phyloP scores from a whole-genome alignment of 257 asterid genomes.

The Misopates orontium region DNA sequence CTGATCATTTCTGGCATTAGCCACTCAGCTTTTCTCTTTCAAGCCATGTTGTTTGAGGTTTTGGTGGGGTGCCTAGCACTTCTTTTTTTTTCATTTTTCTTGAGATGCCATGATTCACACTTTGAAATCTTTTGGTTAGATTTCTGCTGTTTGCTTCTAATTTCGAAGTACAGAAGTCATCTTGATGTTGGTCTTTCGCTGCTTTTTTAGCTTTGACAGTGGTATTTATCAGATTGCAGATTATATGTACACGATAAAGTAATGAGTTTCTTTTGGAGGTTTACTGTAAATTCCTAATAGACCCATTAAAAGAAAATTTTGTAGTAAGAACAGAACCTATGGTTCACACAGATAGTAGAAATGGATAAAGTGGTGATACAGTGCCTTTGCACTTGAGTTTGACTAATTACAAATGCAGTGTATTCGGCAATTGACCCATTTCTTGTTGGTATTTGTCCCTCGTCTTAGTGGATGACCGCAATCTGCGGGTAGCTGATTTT shows the following conservation, averaged over 20 bases:
- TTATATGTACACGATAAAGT: conserved; percentile 26
- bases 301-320: conserved; percentile 33
- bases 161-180: conserved; percentile 27
- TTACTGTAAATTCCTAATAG: conserved; percentile 28
- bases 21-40: conserved; percentile 19
- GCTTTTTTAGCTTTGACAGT: conserved; percentile 32
- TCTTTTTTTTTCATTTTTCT: conserved; percentile 27
- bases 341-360: conserved; percentile 42
- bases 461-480: conserved; percentile 99
- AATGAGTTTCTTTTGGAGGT: conserved; percentile 29
- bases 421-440: conserved; percentile 93
- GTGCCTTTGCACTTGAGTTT: conserved; percentile 84
- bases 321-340: conserved; percentile 34
- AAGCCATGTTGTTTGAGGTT: conserved; percentile 24
- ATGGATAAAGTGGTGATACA: conserved; percentile 71
- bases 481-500: conserved; percentile 99
- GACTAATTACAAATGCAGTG: conserved; percentile 94
- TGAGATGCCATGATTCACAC: conserved; percentile 31
- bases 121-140: conserved; percentile 5
- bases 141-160: conserved; percentile 22
- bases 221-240: conserved; percentile 28
- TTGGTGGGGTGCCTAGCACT: conserved; percentile 15
- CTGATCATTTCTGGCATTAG: conserved; percentile 17
- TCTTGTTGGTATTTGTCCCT: conserved; percentile 97
- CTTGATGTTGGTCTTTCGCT: conserved; percentile 25